Evolutionary conservation across 345 rosid species (phyloP).

Genomic region (Mercurialis annua): DNA sequence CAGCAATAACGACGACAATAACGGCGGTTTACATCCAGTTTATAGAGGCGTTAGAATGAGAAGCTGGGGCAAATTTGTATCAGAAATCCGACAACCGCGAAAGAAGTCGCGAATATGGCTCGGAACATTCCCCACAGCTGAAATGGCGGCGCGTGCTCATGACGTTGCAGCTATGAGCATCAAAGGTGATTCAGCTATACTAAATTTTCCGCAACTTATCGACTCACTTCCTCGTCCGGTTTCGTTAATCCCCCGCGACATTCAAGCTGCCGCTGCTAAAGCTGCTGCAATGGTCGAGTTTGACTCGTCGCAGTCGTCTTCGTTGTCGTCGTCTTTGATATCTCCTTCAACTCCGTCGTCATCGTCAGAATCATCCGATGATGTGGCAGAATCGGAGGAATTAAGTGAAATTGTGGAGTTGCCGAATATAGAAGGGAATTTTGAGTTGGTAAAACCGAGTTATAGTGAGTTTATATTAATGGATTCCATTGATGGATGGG

Average conservation of each 20-base stretch:
- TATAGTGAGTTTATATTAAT: slow-evolving; percentile 16
- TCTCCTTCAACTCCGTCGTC: slow-evolving; percentile 6
- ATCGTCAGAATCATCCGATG: slow-evolving; percentile 15
- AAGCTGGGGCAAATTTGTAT: slow-evolving; percentile 33
- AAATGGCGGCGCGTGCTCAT: slow-evolving; percentile 35
- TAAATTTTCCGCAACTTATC: slow-evolving; percentile 22
- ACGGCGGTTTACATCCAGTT: slow-evolving; percentile 4
- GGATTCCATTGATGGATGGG: slow-evolving; percentile 26
- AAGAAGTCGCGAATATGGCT: slow-evolving; percentile 33
- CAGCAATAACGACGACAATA: not conserved
- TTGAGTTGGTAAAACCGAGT: slow-evolving; percentile 5
- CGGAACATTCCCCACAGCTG: slow-evolving; percentile 29
- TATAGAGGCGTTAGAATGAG: slow-evolving; percentile 28
- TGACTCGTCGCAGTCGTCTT: not conserved
- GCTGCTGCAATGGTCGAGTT: slow-evolving; percentile 30
- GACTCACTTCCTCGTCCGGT: slow-evolving; percentile 24
- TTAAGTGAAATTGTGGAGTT: slow-evolving; percentile 26
- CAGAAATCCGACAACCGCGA: slow-evolving; percentile 28
- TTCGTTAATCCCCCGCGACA: slow-evolving; percentile 23
- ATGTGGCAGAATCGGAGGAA: slow-evolving; percentile 20
- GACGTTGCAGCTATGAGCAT: slow-evolving; percentile 27
- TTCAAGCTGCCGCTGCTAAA: slow-evolving; percentile 28
- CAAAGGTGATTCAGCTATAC: slow-evolving; percentile 24
- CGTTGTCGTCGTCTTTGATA: slow-evolving; percentile 7
- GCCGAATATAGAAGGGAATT: slow-evolving; percentile 27